These are phyloP conservation scores for Paramecium caudatum DNA, from an alignment of 73 alveolate species.

Conservation along the genomic window DNA sequence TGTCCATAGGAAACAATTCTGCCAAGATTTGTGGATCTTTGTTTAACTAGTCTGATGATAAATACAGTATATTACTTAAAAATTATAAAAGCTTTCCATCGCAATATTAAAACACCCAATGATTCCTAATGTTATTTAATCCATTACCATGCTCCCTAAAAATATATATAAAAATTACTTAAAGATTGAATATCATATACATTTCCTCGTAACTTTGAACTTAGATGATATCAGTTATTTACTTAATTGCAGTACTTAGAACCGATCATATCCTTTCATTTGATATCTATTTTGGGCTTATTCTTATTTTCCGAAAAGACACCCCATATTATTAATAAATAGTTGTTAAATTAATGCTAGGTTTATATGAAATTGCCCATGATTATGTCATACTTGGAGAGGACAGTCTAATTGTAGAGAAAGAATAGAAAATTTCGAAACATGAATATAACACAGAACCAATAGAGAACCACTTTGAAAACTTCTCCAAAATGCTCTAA, in stretches of 20 bases:
- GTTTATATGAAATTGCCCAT: conserved; percentile 48
- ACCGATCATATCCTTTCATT: conserved; percentile 40
- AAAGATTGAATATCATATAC: neutral
- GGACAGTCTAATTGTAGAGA: too few relatives aligned
- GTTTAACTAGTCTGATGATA: neutral
- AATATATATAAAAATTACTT: conserved; percentile 13
- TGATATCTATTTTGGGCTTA: conserved; percentile 39
- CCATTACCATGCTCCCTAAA: conserved; percentile 64
- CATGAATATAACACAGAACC: too few relatives aligned
- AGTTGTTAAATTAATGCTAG: conserved; percentile 66
- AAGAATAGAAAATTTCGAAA: too few relatives aligned
- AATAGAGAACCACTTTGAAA: neutral
- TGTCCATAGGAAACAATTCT: conserved; percentile 21
- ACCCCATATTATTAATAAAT: conserved; percentile 59
- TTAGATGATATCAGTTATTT: conserved; percentile 9
- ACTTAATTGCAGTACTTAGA: conserved; percentile 42
- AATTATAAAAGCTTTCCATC: conserved; percentile 25
- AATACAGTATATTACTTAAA: neutral
- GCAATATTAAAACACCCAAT: conserved; percentile 22
- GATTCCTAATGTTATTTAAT: conserved; percentile 31
- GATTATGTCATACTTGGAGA: conserved; percentile 23
- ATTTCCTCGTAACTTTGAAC: conserved; percentile 34
- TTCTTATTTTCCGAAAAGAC: conserved; percentile 54
- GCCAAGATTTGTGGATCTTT: neutral
- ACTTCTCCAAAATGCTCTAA: neutral